Percentiles rank a stretch among this genome's conserved stretches.
phyloP scores from a whole-genome alignment of 345 rosid genomes.

The Eucalyptus polyanthemos region DNA sequence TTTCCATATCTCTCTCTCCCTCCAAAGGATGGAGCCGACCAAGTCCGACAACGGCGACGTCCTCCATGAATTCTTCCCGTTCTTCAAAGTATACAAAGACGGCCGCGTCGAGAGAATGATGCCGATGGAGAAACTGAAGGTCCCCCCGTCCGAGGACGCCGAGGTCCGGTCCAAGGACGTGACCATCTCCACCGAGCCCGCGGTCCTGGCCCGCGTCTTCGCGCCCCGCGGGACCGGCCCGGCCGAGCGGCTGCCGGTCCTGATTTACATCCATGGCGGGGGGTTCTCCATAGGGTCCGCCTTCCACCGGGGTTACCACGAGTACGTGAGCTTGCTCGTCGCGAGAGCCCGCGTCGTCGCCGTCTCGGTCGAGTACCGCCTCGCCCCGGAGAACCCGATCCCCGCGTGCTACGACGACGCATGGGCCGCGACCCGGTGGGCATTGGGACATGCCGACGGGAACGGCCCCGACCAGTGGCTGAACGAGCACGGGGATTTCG shows the following conservation, averaged over 20 bases:
- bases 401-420: neutral
- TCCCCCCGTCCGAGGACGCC: neutral
- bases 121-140: neutral
- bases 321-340: constrained; percentile 8
- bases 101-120: neutral
- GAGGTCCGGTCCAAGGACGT: constrained; percentile 20
- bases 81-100: neutral
- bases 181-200: constrained; percentile 1
- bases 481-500: neutral
- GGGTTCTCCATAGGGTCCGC: constrained; percentile 30
- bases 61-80: neutral
- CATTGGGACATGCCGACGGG: neutral
- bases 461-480: neutral
- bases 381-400: constrained; percentile 23
- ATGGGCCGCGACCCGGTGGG: neutral
- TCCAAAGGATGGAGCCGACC: neutral
- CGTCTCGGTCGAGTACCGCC: constrained; percentile 17
- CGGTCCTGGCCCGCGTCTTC: constrained; percentile 12
- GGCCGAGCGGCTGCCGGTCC: neutral
- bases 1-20: neutral
- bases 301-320: constrained; percentile 7
- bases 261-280: constrained; percentile 25
- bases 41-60: neutral
- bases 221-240: neutral
- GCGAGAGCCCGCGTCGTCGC: constrained; percentile 10